Evolutionary conservation across 1,284 basidiomycete genomes (phyloP), one percentile per base, ranked within the genome.

Genomic region (Rhodotorula sp.): DNA sequence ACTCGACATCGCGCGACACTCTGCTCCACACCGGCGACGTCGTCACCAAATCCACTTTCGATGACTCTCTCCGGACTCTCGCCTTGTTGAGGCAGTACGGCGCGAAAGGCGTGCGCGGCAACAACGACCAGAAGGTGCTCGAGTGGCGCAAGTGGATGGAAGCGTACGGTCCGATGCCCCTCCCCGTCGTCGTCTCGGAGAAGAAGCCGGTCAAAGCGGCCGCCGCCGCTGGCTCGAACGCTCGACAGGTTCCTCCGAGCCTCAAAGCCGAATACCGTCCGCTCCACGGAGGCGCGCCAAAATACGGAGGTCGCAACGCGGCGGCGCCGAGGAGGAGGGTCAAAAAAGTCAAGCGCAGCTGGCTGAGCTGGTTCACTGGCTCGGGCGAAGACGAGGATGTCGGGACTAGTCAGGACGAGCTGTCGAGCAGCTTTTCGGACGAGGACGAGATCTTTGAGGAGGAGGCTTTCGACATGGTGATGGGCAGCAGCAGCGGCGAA

Each of bases 101-200:
- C 67, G 82, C 89, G 47, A 84, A 84, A 43, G 92, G 91, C 23
- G 91, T 95, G 7, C 87, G 93, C 55, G 93, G 93, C 0, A 97
- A 97, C 79, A 91, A 95, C 78, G 93, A 97, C 82, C 91, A 95
- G 78, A 85, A 86, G 73, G 87, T 93, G 61, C 85, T 95, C 54
- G 89, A 93, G 81, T 95, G 93, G 92, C 85, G 88, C 50, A 83
- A 85, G 3, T 97, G 92, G 92, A 85, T 91, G 69, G 84, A 84
- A 52, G 81, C 50, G 8, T 59, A 69, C 60, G 69, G 71, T 2
- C 61, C 63, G n/a, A 54, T 76, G 34, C 38, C 59, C 52, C 54
- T 43, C 16, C n/a, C 38, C n/a, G 26, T 45, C 15, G 12, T 4
- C 12, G 5, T 7, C 23, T 18, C 28, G 28, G 6, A 28, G 4